Conservation (phyloP, 75 land plant species). For the Cunninghamia lanceolata region DNA sequence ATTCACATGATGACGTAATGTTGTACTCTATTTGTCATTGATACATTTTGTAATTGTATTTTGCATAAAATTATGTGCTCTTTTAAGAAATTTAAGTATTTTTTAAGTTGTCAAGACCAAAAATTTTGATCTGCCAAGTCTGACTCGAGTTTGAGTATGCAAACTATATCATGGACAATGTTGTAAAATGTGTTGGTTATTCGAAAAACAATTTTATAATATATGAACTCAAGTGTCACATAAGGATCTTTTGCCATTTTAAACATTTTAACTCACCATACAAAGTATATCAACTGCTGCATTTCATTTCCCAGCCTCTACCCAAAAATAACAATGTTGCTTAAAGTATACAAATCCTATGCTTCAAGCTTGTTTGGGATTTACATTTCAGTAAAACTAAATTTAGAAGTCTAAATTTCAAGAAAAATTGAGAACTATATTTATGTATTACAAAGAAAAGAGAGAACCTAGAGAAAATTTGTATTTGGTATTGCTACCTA, state of each 20-base stretch:
- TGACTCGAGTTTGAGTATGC: too few species aligned
- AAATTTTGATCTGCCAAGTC: too few species aligned
- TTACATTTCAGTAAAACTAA: background rate
- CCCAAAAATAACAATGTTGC: background rate
- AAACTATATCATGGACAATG: background rate
- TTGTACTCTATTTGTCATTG: too few species aligned
- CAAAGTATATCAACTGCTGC: background rate
- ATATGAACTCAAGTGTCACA: background rate
- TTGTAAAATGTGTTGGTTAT: background rate
- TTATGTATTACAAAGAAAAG: background rate
- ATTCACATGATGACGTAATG: too few species aligned
- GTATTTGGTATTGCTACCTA: background rate
- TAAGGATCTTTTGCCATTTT: background rate
- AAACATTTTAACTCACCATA: background rate
- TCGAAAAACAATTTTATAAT: background rate
- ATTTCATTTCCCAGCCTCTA: background rate
- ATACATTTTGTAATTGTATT: too few species aligned
- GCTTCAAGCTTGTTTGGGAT: background rate
- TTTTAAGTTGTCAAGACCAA: too few species aligned
- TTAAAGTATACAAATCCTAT: background rate
- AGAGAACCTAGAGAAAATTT: background rate
- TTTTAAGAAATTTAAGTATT: too few species aligned
- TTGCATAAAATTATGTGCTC: too few species aligned
- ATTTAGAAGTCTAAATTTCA: background rate
- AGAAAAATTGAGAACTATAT: background rate